These are phyloP conservation scores for Orbilia quercus DNA, from an alignment of 2,329 filamentous ascomycete genomes.

Conservation along the genomic window DNA sequence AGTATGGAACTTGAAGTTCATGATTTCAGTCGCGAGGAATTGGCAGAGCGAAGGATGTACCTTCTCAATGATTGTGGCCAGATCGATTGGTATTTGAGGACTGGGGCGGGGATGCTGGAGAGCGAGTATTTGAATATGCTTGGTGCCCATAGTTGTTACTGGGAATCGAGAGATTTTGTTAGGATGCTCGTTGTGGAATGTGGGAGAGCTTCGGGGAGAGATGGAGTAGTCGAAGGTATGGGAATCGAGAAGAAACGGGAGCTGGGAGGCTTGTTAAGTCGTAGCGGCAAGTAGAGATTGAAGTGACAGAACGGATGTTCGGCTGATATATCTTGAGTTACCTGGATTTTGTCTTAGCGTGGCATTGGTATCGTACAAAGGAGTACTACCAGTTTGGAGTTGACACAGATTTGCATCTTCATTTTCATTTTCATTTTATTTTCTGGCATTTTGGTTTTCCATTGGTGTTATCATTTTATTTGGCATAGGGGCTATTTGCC, in stretches of 20 bases:
- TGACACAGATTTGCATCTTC: background rate
- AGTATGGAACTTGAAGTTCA: conserved; percentile 94
- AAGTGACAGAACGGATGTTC: no score
- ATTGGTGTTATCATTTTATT: background rate
- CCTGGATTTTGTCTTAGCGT: conserved; percentile 14
- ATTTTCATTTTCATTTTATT: conserved; percentile 3
- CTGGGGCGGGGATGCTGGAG: conserved; percentile 86
- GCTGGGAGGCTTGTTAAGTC: conserved; percentile 43
- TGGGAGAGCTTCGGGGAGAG: conserved; percentile 64
- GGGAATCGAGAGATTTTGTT: conserved; percentile 88
- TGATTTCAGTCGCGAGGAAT: conserved; percentile 90
- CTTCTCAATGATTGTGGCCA: conserved; percentile 96
- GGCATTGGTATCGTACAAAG: conserved; percentile 15
- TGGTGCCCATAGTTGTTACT: conserved; percentile 93
- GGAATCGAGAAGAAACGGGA: conserved; percentile 51
- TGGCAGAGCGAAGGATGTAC: conserved; percentile 87
- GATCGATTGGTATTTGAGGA: conserved; percentile 87
- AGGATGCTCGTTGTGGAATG: conserved; percentile 89
- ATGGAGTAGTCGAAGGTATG: conserved; percentile 53
- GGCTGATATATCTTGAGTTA: background rate
- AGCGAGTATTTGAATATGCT: conserved; percentile 98
- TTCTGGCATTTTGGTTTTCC: background rate
- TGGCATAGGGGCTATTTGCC: no score
- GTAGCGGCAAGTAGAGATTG: conserved; percentile 28
- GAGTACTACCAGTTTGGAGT: conserved; percentile 12